These are phyloP conservation scores for Exophiala lecanii-corni DNA, from an alignment of 2,329 filamentous ascomycete genomes.

Conservation along the genomic window DNA sequence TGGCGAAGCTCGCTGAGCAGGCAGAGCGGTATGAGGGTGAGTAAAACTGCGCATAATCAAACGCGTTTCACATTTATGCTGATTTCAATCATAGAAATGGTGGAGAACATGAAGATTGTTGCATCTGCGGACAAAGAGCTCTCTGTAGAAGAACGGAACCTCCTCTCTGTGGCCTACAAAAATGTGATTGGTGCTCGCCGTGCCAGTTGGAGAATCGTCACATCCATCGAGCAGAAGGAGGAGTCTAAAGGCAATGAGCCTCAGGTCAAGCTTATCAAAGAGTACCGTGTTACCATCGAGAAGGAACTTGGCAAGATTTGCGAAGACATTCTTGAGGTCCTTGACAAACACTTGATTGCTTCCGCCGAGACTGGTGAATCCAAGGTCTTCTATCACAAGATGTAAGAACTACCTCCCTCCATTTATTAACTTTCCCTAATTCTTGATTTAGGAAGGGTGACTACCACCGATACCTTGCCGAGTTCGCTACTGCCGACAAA, in stretches of 20 bases:
- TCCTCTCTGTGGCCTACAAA: conserved; percentile 97
- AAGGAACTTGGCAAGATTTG: conserved; percentile 94
- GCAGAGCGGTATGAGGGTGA: conserved; percentile 99
- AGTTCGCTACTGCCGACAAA: conserved; percentile 91
- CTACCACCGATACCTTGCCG: conserved; percentile 97
- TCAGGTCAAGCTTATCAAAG: conserved; percentile 88
- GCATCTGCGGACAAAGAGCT: conserved; percentile 80
- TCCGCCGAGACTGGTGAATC: conserved; percentile 94
- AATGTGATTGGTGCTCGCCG: conserved; percentile 96
- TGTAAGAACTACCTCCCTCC: conserved; percentile 53
- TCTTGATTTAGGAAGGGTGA: conserved; percentile 78
- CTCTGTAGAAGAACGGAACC: conserved; percentile 93
- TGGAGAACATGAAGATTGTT: conserved; percentile 99
- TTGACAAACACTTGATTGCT: conserved; percentile 90
- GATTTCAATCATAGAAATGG: conserved; percentile 69
- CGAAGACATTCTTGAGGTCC: conserved; percentile 91
- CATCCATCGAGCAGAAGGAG: conserved; percentile 99
- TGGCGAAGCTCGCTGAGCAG: conserved; percentile 99
- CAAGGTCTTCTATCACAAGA: conserved; percentile 99
- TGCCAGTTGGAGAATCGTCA: conserved; percentile 97
- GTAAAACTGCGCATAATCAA: conserved; percentile 40
- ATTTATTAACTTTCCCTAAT: conserved; percentile 2
- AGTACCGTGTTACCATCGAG: conserved; percentile 99
- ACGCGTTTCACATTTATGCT: conserved; percentile 16
- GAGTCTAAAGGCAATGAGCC: conserved; percentile 96